Conservation (phyloP, 768 basidiomycete genomes). For the Trametes coccinea region DNA sequence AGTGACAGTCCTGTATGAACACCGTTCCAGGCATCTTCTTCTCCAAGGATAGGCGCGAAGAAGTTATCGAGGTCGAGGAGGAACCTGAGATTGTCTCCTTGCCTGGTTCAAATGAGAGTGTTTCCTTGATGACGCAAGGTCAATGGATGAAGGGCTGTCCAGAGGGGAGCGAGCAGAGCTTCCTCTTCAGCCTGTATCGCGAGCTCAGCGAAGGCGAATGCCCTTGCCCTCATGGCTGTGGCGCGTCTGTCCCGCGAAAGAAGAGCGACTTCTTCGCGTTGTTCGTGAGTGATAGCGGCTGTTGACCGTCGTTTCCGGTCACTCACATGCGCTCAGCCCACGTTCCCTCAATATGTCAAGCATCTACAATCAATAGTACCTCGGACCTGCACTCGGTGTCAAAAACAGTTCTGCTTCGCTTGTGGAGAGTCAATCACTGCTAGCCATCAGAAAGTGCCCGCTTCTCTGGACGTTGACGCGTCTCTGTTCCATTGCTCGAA, state of each 20-base stretch:
- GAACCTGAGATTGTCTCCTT: conserved; percentile 55
- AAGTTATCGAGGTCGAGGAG: conserved; percentile 91
- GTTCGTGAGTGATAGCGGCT: conserved; percentile 53
- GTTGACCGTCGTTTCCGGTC: too few species aligned
- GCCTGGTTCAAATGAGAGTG: conserved; percentile 43
- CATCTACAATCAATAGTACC: conserved; percentile 60
- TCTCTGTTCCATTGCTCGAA: conserved; percentile 87
- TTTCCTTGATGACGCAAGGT: conserved; percentile 79
- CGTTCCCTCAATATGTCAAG: conserved; percentile 69
- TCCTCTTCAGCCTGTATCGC: conserved; percentile 82
- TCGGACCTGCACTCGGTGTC: conserved; percentile 50
- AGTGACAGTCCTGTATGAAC: conserved; percentile 8
- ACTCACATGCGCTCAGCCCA: conserved; percentile 48
- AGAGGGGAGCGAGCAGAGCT: conserved; percentile 87
- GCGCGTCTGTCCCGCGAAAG: conserved; percentile 54
- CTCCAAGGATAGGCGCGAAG: conserved; percentile 90
- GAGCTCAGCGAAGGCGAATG: conserved; percentile 65
- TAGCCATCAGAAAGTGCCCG: conserved; percentile 24
- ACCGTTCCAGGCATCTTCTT: conserved; percentile 77
- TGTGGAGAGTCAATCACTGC: conserved; percentile 45
- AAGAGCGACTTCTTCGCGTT: conserved; percentile 83
- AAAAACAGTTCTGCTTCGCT: conserved; percentile 42
- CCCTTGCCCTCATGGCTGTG: conserved; percentile 77
- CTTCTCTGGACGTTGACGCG: conserved; percentile 46
- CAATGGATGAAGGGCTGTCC: conserved; percentile 99